Evolutionary conservation across 257 asterid species (phyloP), one percentile per base, ranked within the genome.

Genomic region (Thymus mandschuricus): DNA sequence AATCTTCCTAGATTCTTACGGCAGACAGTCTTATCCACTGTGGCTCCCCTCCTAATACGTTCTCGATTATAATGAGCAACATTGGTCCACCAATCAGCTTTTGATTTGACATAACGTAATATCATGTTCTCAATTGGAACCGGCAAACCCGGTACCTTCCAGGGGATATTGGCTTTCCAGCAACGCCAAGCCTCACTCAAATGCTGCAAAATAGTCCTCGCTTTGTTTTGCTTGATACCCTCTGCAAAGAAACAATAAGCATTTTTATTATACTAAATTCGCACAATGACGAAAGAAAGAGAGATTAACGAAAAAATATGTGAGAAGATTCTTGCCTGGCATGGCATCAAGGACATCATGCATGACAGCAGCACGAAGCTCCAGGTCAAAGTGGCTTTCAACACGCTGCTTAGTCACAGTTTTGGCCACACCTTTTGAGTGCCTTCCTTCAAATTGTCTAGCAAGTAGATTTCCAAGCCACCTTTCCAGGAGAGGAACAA

Each of bases 1-100:
- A 95, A 84, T 70, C 99, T 87, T 69, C 99, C 99, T 79, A 95
- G 99, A 83, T 95, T 95, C 85, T 95, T 95, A 35, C 99, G 81
- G 80, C 99, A 95, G 51, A 95, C 99, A n/a, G 99, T 95, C 88
- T 95, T 95, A 83, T 95, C 99, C 48, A 95, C 99, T 8, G 99
- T 95, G 65, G 99, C 99, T 76, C 99, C 99, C 81, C 99, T 92
- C 77, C 99, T 81, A 66, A 95, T 95, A 74, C 99, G 98, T 60
- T 95, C 99, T 30, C 98, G 97, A 60, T 95, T 95, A 77, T 95
- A 95, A 76, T 95, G 99, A 64, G 99, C 96, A 75, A 95, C 99
- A 84, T 95, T 95, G 34, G 99, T 95, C 98, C 99, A 95, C 99
- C 99, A 95, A 84, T 95, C 99, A 69, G 99, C 99, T 85, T 95